Conservation (phyloP, 148 eudicot species). For the Chenopodium quinoa region DNA sequence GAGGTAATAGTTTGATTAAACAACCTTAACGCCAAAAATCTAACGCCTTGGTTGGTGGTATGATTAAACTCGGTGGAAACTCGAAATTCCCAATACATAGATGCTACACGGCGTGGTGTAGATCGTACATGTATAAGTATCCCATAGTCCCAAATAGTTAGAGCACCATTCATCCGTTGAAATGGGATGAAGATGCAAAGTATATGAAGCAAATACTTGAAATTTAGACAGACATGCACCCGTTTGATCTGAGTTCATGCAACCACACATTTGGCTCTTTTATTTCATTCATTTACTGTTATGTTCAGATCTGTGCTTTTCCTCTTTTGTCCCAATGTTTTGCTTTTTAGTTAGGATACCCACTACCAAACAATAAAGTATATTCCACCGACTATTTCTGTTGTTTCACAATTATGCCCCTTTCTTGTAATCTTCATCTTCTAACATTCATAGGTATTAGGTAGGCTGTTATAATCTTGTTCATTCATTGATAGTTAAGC, state of each 20-base stretch:
- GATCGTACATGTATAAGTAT: too few relatives aligned
- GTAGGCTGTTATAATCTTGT: too few relatives aligned
- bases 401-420: not conserved
- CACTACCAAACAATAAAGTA: slow-evolving; percentile 12
- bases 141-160: too few relatives aligned
- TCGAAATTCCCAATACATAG: too few relatives aligned
- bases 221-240: not conserved
- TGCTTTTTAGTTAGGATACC: not conserved
- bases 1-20: too few relatives aligned
- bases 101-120: too few relatives aligned
- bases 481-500: too few relatives aligned
- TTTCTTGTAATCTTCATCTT: too few relatives aligned
- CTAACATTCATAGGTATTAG: too few relatives aligned
- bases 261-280: slow-evolving; percentile 45
- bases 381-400: not conserved
- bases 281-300: not conserved
- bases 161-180: not conserved
- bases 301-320: not conserved
- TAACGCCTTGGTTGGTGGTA: too few relatives aligned
- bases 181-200: not conserved
- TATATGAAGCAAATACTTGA: not conserved
- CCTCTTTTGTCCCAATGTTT: not conserved
- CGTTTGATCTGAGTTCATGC: slow-evolving; percentile 28
- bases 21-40: too few relatives aligned
- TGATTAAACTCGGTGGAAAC: too few relatives aligned